Percentiles rank a stretch among this genome's conserved stretches.
Evolutionary conservation across 176 grass and related monocot genomes (phyloP).

Genomic region (Juncus inflexus): DNA sequence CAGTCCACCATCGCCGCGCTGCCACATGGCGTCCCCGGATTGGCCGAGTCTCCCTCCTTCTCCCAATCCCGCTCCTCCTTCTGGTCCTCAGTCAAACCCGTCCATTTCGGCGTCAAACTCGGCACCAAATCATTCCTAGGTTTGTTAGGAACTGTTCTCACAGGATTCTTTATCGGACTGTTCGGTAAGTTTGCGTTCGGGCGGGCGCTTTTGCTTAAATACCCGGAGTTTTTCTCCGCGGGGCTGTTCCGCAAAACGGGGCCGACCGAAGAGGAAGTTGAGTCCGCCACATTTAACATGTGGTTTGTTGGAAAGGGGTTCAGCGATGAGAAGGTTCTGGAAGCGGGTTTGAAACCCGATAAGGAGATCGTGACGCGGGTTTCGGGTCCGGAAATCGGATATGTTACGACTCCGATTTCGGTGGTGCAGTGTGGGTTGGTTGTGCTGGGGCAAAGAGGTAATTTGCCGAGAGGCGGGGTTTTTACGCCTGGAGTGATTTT

Average conservation of each 20-base stretch:
- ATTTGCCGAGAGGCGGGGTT: constrained; percentile 72
- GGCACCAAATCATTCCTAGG: constrained; percentile 47
- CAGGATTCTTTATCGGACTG: constrained; percentile 53
- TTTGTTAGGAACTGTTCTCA: constrained; percentile 31
- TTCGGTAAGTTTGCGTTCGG: constrained; percentile 51
- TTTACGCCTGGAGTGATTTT: constrained; percentile 56
- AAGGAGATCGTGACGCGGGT: constrained; percentile 69
- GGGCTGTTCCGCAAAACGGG: constrained; percentile 62
- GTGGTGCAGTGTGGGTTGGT: constrained; percentile 69
- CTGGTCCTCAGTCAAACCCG: constrained; percentile 70
- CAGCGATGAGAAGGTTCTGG: constrained; percentile 29
- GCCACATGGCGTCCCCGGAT: constrained; percentile 56
- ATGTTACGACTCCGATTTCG: constrained; percentile 68
- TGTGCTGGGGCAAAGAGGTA: constrained; percentile 49
- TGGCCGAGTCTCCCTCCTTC: constrained; percentile 50
- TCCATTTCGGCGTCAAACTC: constrained; percentile 72
- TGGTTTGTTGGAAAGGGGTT: constrained; percentile 69
- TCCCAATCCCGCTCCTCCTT: constrained; percentile 41
- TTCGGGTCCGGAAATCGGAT: constrained; percentile 70
- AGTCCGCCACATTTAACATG: constrained; percentile 75
- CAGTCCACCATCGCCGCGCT: constrained; percentile 46
- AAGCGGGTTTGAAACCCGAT: constrained; percentile 48
- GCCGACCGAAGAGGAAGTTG: constrained; percentile 70
- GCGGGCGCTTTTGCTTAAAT: constrained; percentile 67
- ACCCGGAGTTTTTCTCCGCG: constrained; percentile 61